A percentile compares a stretch with the other conserved stretches of the same genome.
Conservation (phyloP, 345 rosid genomes). For the Gossypium longicalyx region DNA sequence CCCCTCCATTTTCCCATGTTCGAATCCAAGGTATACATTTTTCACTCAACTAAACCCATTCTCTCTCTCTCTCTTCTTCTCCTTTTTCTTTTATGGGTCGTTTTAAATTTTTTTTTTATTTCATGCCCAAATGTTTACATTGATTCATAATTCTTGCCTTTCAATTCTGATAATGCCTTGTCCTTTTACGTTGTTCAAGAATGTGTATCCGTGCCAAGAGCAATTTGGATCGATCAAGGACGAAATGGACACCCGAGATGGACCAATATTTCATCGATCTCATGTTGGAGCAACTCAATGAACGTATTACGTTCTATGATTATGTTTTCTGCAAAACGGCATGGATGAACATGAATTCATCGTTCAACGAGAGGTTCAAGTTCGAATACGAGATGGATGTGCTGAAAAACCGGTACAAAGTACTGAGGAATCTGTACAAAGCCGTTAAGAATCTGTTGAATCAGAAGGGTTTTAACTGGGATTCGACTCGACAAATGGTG, state of each 20-base stretch:
- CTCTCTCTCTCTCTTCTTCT: background rate
- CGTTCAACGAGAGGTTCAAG: conserved; percentile 60
- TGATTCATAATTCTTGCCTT: background rate
- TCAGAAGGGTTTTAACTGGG: conserved; percentile 65
- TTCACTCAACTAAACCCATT: background rate
- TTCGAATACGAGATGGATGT: conserved; percentile 63
- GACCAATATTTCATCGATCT: conserved; percentile 71
- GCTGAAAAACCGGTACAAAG: conserved; percentile 63
- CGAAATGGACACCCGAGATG: conserved; percentile 86
- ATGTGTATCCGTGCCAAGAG: conserved; percentile 36
- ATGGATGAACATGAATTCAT: conserved; percentile 69
- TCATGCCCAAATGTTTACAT: background rate
- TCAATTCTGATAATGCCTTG: background rate
- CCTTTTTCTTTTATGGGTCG: no score
- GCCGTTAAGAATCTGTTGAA: conserved; percentile 53
- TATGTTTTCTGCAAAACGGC: conserved; percentile 73
- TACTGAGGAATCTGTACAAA: conserved; percentile 56
- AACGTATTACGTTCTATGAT: conserved; percentile 65
- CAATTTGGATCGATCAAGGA: conserved; percentile 50
- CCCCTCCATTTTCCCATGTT: background rate
- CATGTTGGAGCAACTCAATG: conserved; percentile 41
- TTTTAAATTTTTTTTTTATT: background rate
- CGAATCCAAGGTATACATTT: background rate
- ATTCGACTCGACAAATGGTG: conserved; percentile 60
- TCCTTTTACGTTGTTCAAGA: conserved; percentile 12